Percentiles rank a stretch among this genome's conserved stretches.
Conservation (phyloP, 331 rosid species). For the Stylosanthes scabra region DNA sequence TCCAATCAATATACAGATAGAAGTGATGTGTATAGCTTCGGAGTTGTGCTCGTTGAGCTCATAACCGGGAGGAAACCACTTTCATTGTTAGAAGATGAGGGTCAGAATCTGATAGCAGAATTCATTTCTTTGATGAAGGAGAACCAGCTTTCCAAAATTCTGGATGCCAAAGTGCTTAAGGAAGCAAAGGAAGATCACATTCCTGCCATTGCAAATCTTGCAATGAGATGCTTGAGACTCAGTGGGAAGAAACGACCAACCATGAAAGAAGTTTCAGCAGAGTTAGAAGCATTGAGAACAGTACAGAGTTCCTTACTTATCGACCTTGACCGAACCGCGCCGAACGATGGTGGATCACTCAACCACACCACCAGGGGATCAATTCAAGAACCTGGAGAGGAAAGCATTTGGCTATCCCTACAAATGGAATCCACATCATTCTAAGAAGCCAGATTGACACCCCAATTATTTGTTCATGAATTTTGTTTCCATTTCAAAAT, state of each 20-base stretch:
- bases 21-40: slow-evolving; percentile 71
- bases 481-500: neutral
- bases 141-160: slow-evolving; percentile 37
- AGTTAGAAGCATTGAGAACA: slow-evolving; percentile 55
- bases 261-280: slow-evolving; percentile 61
- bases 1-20: slow-evolving; percentile 58
- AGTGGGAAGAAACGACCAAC: slow-evolving; percentile 61
- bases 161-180: slow-evolving; percentile 46
- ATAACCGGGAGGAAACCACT: slow-evolving; percentile 53
- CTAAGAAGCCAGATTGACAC: too few species aligned
- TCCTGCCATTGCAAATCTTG: slow-evolving; percentile 51
- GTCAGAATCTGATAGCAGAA: slow-evolving; percentile 48
- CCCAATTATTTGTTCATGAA: too few species aligned
- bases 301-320: slow-evolving; percentile 37
- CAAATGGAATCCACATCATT: too few species aligned
- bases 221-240: slow-evolving; percentile 60
- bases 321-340: too few species aligned
- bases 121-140: slow-evolving; percentile 52
- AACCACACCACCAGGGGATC: too few species aligned
- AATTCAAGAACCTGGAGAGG: too few species aligned
- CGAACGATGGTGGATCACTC: too few species aligned
- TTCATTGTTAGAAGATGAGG: slow-evolving; percentile 44
- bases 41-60: slow-evolving; percentile 63
- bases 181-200: slow-evolving; percentile 49
- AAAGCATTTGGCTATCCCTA: too few species aligned